Percentiles rank a stretch among this genome's conserved stretches.
Evolutionary conservation across 1,284 basidiomycete genomes (phyloP).

Genomic region (Flammula alnicola): DNA sequence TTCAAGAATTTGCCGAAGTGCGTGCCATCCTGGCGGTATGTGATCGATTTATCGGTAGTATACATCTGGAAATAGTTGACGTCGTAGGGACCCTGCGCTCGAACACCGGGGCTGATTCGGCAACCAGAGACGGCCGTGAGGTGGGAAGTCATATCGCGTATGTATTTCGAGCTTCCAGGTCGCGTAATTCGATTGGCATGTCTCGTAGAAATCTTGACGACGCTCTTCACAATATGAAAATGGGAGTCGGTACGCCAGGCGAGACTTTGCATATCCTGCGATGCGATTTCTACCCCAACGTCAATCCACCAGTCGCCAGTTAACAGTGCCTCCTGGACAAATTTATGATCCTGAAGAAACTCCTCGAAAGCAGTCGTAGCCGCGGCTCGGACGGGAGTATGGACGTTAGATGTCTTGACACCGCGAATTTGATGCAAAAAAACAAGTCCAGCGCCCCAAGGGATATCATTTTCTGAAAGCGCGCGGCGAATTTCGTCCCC

Average conservation of each 20-base stretch:
- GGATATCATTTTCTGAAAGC: constrained; percentile 11
- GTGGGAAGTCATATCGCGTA: constrained; percentile 27
- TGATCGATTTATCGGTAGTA: constrained; percentile 33
- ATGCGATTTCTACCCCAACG: constrained; percentile 25
- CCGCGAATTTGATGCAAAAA: constrained; percentile 32
- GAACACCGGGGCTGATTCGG: constrained; percentile 26
- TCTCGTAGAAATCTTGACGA: not conserved
- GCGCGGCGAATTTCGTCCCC: constrained; percentile 17
- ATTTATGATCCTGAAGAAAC: constrained; percentile 8
- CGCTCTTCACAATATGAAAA: constrained; percentile 9
- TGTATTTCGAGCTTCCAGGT: constrained; percentile 24
- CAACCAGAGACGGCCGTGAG: constrained; percentile 30
- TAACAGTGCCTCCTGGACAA: constrained; percentile 5
- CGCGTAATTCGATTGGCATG: constrained; percentile 20
- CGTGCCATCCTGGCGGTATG: constrained; percentile 23
- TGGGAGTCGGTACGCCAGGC: constrained; percentile 28
- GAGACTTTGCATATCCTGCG: constrained; percentile 17
- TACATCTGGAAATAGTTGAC: constrained; percentile 33
- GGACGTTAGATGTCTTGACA: constrained; percentile 24
- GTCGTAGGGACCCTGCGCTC: constrained; percentile 15
- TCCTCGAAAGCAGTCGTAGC: not conserved
- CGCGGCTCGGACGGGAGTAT: constrained; percentile 7
- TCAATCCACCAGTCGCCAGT: constrained; percentile 20
- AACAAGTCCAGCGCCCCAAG: constrained; percentile 26
- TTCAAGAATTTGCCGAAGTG: constrained; percentile 28